phyloP scores from a whole-genome alignment of 2,329 filamentous ascomycete genomes.

The Fusarium papillatum region DNA sequence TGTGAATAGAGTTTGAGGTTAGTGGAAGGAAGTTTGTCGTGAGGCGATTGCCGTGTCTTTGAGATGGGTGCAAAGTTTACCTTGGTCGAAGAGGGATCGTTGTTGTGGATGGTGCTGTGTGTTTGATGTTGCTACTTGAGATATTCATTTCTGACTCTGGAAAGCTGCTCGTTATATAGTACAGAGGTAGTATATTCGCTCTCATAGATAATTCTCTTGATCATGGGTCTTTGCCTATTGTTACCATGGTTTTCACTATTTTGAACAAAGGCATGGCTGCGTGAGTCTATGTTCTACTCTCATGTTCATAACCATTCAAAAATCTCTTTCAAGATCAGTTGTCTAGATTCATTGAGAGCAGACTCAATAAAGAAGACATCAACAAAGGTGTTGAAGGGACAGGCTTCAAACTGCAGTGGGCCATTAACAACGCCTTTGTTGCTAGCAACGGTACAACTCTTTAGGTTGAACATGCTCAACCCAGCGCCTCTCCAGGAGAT shows the following conservation, averaged over 20 bases:
- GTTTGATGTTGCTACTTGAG: neutral
- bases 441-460: neutral
- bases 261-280: neutral
- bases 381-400: neutral
- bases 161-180: neutral
- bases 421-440: neutral
- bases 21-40: neutral
- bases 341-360: neutral
- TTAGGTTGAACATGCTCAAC: neutral
- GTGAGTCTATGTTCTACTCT: neutral
- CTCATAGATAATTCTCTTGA: neutral
- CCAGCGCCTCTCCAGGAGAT: neutral
- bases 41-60: neutral
- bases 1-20: neutral
- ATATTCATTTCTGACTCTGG: neutral
- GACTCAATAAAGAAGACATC: neutral
- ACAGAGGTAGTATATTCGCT: neutral
- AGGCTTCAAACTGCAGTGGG: neutral
- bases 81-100: neutral
- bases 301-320: neutral
- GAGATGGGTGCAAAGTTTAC: neutral
- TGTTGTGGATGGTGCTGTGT: neutral
- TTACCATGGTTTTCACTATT: neutral
- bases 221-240: neutral
- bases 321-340: neutral